Conservation (phyloP, 768 basidiomycete genomes). For the Coprinopsis strossmayeri region DNA sequence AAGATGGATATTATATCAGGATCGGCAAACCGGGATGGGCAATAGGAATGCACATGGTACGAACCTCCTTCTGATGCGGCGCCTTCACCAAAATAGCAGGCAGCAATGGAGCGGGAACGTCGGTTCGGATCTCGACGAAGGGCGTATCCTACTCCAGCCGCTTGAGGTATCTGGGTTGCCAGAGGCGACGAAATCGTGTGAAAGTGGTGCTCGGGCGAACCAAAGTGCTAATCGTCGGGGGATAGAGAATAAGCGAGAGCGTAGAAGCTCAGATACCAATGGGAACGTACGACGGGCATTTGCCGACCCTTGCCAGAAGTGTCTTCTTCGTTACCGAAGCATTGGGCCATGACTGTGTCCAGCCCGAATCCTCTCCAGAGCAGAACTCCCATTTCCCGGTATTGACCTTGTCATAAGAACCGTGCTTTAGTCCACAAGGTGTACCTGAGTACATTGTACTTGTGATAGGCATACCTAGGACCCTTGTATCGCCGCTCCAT, state of each 20-base stretch:
- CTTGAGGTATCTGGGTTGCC: conserved; percentile 92
- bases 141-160: conserved; percentile 89
- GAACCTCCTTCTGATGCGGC: conserved; percentile 83
- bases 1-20: too few species aligned
- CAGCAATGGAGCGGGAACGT: conserved; percentile 68
- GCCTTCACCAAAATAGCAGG: conserved; percentile 91
- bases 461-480: conserved; percentile 49
- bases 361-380: conserved; percentile 82
- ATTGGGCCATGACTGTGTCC: conserved; percentile 84
- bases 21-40: too few species aligned
- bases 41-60: conserved; percentile 8
- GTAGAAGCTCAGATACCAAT: background rate
- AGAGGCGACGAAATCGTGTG: conserved; percentile 92
- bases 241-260: background rate
- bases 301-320: conserved; percentile 78
- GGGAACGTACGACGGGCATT: conserved; percentile 77
- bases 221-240: conserved; percentile 60
- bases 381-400: conserved; percentile 88
- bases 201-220: conserved; percentile 78
- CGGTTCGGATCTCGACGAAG: conserved; percentile 71
- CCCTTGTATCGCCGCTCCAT: conserved; percentile 33
- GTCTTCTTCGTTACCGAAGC: conserved; percentile 84
- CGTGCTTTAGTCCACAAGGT: background rate
- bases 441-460: too few species aligned
- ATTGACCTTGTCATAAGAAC: conserved; percentile 63